Evolutionary conservation across 2,329 filamentous ascomycete species (phyloP).

Genomic region (Pseudocercospora fijiensis): DNA sequence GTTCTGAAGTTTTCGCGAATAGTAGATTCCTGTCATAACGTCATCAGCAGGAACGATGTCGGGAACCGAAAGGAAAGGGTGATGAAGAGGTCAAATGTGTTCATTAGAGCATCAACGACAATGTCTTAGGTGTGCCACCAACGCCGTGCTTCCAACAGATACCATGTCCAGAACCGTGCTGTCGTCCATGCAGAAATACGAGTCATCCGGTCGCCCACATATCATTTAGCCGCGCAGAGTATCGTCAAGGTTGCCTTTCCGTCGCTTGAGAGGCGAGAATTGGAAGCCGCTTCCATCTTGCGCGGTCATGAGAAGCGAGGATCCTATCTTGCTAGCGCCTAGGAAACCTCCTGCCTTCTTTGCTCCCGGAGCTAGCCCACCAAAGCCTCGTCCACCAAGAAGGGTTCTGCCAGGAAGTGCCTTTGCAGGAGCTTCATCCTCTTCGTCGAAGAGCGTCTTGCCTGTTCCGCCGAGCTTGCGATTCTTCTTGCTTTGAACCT

Average conservation of each 20-base stretch:
- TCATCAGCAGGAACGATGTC: neutral
- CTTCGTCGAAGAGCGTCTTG: slow-evolving; percentile 43
- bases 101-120: slow-evolving; percentile 2
- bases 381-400: slow-evolving; percentile 35
- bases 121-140: neutral
- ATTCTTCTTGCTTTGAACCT: slow-evolving; percentile 38
- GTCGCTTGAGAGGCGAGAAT: slow-evolving; percentile 41
- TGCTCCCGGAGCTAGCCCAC: slow-evolving; percentile 31
- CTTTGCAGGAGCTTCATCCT: slow-evolving; percentile 30
- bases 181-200: slow-evolving; percentile 12
- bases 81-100: neutral
- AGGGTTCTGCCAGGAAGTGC: slow-evolving; percentile 31
- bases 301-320: slow-evolving; percentile 33
- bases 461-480: slow-evolving; percentile 41
- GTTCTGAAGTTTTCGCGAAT: too few relatives aligned
- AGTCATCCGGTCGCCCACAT: neutral
- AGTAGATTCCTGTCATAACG: too few relatives aligned
- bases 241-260: slow-evolving; percentile 36
- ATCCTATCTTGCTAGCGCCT: slow-evolving; percentile 30
- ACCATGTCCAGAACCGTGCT: slow-evolving; percentile 7
- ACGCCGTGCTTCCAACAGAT: neutral
- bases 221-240: slow-evolving; percentile 32
- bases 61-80: neutral
- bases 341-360: slow-evolving; percentile 33
- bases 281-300: slow-evolving; percentile 40